phyloP scores from a whole-genome alignment of 805 yeast genomes.

The Nakazawaea peltata region DNA sequence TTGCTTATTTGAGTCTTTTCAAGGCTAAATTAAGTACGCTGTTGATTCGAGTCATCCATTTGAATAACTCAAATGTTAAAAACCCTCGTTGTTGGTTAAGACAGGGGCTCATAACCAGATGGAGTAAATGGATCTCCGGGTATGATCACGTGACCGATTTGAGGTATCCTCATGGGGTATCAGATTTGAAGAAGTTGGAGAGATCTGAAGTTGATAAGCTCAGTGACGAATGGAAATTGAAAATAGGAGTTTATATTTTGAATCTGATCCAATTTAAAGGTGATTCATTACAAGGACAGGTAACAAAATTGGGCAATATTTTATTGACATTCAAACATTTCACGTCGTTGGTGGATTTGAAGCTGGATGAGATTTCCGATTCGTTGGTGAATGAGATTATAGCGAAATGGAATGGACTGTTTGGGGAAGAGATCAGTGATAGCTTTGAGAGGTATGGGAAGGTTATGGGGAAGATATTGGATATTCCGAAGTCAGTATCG shows the following conservation, averaged over 20 bases:
- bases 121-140: slow-evolving; percentile 20
- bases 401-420: slow-evolving; percentile 14
- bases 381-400: slow-evolving; percentile 12
- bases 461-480: slow-evolving; percentile 14
- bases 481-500: neutral
- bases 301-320: slow-evolving; percentile 13
- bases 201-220: slow-evolving; percentile 7
- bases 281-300: slow-evolving; percentile 12
- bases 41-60: slow-evolving; percentile 16
- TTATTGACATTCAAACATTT: slow-evolving; percentile 21
- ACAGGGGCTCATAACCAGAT: slow-evolving; percentile 17
- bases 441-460: slow-evolving; percentile 14
- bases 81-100: slow-evolving; percentile 19
- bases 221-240: slow-evolving; percentile 15
- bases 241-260: slow-evolving; percentile 14
- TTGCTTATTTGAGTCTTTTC: slow-evolving; percentile 17
- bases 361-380: neutral
- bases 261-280: slow-evolving; percentile 10
- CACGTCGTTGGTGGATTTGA: slow-evolving; percentile 17
- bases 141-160: slow-evolving; percentile 11
- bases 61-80: slow-evolving; percentile 7
- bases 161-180: slow-evolving; percentile 14
- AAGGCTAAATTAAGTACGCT: slow-evolving; percentile 16
- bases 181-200: slow-evolving; percentile 11
- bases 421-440: slow-evolving; percentile 8